Percentiles rank a stretch among this genome's conserved stretches.
Conservation (phyloP, 345 rosid species). For the Populus pruinosa region DNA sequence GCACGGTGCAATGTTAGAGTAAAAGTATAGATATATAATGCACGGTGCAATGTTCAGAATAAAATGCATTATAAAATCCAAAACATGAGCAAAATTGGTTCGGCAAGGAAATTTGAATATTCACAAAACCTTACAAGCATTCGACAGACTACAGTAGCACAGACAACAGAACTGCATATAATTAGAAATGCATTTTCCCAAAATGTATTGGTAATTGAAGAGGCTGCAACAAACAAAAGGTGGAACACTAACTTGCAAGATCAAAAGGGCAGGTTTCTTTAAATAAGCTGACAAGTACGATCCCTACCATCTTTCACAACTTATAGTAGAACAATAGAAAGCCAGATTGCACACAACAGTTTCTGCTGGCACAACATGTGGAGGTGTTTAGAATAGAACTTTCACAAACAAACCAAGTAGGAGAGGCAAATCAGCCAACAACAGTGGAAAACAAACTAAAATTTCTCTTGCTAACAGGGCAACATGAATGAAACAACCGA, state of each 20-base stretch:
- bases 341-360: not conserved
- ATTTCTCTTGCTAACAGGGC: not conserved
- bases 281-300: not conserved
- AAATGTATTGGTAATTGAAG: not conserved
- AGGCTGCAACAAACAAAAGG: not conserved
- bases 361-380: not conserved
- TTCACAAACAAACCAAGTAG: not conserved
- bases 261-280: not conserved
- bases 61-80: too few relatives aligned
- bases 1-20: not conserved
- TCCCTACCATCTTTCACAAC: not conserved
- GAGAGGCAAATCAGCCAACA: not conserved
- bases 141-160: not conserved
- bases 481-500: not conserved
- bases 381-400: not conserved
- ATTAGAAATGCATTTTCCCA: not conserved
- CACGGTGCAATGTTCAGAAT: too few relatives aligned
- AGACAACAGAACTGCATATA: not conserved
- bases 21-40: not conserved
- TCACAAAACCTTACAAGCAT: not conserved
- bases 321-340: not conserved
- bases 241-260: not conserved
- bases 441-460: not conserved
- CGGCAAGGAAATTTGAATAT: not conserved
- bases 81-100: too few relatives aligned